Base-by-base conservation (phyloP, 2,329 filamentous ascomycete genomes). In the Trichoderma arundinaceum region DNA sequence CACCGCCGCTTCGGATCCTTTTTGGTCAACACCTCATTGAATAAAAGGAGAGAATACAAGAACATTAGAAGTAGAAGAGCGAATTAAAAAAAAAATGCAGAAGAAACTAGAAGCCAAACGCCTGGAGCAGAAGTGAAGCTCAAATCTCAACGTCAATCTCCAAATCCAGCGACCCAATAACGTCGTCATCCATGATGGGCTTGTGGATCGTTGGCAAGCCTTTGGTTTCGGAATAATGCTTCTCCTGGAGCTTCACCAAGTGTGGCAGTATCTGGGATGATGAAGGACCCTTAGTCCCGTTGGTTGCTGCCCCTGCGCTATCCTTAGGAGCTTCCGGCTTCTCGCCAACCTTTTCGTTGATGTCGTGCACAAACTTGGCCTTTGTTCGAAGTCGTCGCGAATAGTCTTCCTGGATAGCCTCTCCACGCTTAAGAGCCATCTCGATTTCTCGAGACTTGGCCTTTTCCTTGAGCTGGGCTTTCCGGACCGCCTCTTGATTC, bases 101-200 rank as follows among this genome's bases (percentile, higher is more conserved):
- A 41, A 22, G 28, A 35, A 62, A 12, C 28, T 28, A 13, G n/a
- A 49, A 52, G 46, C 35, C 22, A n/a, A 19, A 19, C 17, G 6
- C 10, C 22, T 38, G 22, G 38, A 28, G 39, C 15, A 43, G 46
- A 57, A 48, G 12, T 5, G 39, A 6, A 12, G 52, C 49, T 62
- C 81, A 92, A 71, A 96, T 92, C 71, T 96, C 93, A 72, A 97
- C 89, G 71, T 98, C 94, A 75, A 98, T 92, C 33, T 92, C 94
- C 72, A 98, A 80, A 76, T 98, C 95, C 81, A 98, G 82, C 32
- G 88, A 86, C 1, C 90, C 93, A 77, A 98, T 94, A 64, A 97
- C 90, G 74, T 98, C 95, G 74, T 98, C 95, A 68, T 97, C 94
- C 82, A 91, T 90, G 65, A 93, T 86, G 35, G 90, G 89, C 78